phyloP scores from a whole-genome alignment of 495 filamentous ascomycete genomes.

The Aspergillus incahuasiensis region DNA sequence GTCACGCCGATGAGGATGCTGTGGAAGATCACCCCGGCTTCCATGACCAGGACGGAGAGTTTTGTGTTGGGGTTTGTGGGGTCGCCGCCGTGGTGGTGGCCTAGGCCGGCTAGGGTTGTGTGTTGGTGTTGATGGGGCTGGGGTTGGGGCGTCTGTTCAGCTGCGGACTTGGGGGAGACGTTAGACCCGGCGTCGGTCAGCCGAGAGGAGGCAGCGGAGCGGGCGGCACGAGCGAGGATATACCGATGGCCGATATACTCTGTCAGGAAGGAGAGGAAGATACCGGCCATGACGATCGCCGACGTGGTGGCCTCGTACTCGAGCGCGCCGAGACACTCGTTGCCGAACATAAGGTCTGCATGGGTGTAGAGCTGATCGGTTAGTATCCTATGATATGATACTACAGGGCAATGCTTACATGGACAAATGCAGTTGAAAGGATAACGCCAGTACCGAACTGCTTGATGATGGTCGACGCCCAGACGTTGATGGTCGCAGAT shows the following conservation, averaged over 20 bases:
- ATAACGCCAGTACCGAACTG: slow-evolving; percentile 75
- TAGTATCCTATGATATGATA: not conserved
- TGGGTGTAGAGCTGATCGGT: slow-evolving; percentile 55
- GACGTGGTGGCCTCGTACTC: slow-evolving; percentile 57
- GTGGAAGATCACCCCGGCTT: slow-evolving; percentile 70
- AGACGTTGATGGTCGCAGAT: slow-evolving; percentile 36
- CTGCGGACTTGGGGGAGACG: slow-evolving; percentile 8
- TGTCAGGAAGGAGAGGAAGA: slow-evolving; percentile 58
- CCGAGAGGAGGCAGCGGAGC: not conserved
- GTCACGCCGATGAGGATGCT: slow-evolving; percentile 48
- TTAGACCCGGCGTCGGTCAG: not conserved
- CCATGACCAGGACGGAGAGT: slow-evolving; percentile 58
- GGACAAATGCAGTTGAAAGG: slow-evolving; percentile 66
- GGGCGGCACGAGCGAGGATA: slow-evolving; percentile 25
- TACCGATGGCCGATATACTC: slow-evolving; percentile 55
- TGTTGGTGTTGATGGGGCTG: slow-evolving; percentile 6
- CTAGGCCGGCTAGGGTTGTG: slow-evolving; percentile 21
- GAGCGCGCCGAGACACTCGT: slow-evolving; percentile 57
- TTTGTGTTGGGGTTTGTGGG: slow-evolving; percentile 39
- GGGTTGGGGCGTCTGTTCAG: slow-evolving; percentile 2
- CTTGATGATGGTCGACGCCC: slow-evolving; percentile 46
- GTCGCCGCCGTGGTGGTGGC: slow-evolving; percentile 31
- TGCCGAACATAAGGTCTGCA: slow-evolving; percentile 57
- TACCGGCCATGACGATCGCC: slow-evolving; percentile 60
- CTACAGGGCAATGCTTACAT: slow-evolving; percentile 37